A percentile compares a stretch with the other conserved stretches of the same genome.
Evolutionary conservation across 2,329 filamentous ascomycete genomes (phyloP).

Genomic region (Colletotrichum musicola): DNA sequence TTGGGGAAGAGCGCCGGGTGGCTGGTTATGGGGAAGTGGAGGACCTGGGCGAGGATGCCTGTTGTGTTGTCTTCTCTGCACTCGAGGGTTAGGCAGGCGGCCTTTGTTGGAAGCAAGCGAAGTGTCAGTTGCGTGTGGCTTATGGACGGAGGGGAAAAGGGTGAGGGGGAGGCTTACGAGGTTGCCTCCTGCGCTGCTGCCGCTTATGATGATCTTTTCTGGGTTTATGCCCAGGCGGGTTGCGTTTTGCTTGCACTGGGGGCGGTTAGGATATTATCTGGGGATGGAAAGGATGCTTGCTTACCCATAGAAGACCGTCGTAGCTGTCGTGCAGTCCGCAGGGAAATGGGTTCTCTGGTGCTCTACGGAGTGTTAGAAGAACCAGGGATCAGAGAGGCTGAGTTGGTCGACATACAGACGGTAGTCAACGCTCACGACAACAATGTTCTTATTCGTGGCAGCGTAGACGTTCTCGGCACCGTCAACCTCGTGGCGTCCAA

Average conservation of each 20-base stretch:
- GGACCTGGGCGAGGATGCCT: constrained; percentile 49
- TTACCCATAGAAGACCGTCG: constrained; percentile 53
- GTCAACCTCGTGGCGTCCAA: constrained; percentile 51
- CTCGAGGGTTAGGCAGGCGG: constrained; percentile 44
- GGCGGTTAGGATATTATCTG: neutral
- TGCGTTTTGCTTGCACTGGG: constrained; percentile 48
- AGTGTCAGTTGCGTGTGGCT: no score
- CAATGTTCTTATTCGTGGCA: constrained; percentile 47
- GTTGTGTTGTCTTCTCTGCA: constrained; percentile 49
- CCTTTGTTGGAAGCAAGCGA: neutral
- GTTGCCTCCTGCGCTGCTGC: constrained; percentile 52
- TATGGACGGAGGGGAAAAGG: neutral
- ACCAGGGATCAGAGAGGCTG: neutral
- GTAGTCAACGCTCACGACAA: constrained; percentile 54
- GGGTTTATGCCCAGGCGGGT: constrained; percentile 47
- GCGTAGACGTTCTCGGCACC: constrained; percentile 50
- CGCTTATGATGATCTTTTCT: constrained; percentile 51
- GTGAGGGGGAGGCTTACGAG: constrained; percentile 43
- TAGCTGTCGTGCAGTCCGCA: constrained; percentile 51
- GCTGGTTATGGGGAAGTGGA: constrained; percentile 51
- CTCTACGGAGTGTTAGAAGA: constrained; percentile 43
- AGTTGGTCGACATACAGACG: constrained; percentile 45
- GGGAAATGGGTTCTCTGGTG: constrained; percentile 53
- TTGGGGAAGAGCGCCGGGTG: constrained; percentile 52
- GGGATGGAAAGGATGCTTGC: neutral